Evolutionary conservation across 2,329 filamentous ascomycete genomes (phyloP), one percentile per base, ranked within the genome.

Genomic region (Hymenoscyphus albidus): DNA sequence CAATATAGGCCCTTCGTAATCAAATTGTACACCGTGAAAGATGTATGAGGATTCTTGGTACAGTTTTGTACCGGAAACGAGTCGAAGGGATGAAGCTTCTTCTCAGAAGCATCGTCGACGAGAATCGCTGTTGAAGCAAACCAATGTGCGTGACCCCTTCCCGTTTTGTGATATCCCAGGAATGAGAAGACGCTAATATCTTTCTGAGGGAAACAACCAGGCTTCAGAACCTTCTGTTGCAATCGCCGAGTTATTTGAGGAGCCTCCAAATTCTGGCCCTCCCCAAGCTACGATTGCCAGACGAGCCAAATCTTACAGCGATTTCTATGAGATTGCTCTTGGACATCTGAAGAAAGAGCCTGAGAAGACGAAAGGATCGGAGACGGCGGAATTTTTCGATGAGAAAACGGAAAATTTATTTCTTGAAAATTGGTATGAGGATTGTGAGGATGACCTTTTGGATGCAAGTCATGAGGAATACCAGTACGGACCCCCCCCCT

Each of bases 31-130:
- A 7, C 5, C 18, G 7, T 18, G 5, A 18, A 80, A 70, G 70
- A 93, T 92, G 89, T 91, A 91, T 76, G 91, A 94, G 77, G 91
- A 94, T 77, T 87, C 89, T 38, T 94, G 91, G 90, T 92, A 93
- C 79, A 91, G 84, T 75, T 88, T 92, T 74, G 85, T 91, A 69
- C 85, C 89, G 32, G 85, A 89, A 63, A 78, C 84, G 62, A 79
- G 83, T 64, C 83, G 81, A 71, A 80, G 80, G 66, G 78, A 78
- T n/a, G 72, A 79, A 55, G 77, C 80, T 31, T 78, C 81, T 51
- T 73, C 72, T 39, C 78, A 81, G 64, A 83, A 82, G 60, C 89
- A 90, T 74, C 84, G 83, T 69, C 85, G 90, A 65, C 86, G 84
- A 72, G 84, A 88, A 74, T 91, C 89, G 51, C 81, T 93, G 61